phyloP scores from a whole-genome alignment of 352 stramenopile species.

The Phytophthora hybrid region DNA sequence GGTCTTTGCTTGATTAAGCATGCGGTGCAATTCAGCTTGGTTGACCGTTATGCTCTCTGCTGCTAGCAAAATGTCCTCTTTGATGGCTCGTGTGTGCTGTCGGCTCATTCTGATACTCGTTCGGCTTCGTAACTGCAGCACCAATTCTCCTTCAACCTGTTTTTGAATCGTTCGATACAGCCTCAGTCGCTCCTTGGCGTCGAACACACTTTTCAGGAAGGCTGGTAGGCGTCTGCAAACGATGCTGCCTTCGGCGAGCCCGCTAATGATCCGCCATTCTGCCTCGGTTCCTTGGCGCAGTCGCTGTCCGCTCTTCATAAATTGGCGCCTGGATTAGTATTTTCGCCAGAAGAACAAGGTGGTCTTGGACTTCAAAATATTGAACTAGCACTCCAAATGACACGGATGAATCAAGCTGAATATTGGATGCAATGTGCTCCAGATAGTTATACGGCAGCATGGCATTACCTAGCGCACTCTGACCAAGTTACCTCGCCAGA shows the following conservation, averaged over 20 bases:
- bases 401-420: constrained; percentile 4
- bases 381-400: neutral
- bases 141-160: too few species aligned
- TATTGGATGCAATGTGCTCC: neutral
- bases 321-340: neutral
- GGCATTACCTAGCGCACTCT: neutral
- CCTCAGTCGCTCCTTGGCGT: too few species aligned
- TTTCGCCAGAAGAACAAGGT: neutral
- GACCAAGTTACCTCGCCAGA: neutral
- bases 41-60: neutral
- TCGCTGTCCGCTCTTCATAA: too few species aligned
- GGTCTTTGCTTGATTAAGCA: neutral
- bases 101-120: too few species aligned
- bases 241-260: too few species aligned
- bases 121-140: too few species aligned
- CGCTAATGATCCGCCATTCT: too few species aligned
- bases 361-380: constrained; percentile 12
- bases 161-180: too few species aligned
- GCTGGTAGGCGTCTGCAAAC: too few species aligned
- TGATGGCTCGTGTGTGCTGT: neutral
- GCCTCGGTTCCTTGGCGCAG: too few species aligned
- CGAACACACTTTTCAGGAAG: too few species aligned
- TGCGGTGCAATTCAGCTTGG: neutral
- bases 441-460: neutral
- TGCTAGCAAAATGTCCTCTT: neutral